Evolutionary conservation across 768 basidiomycete species (phyloP), one percentile per base, ranked within the genome.

Genomic region (Clitopilus hobsonii): DNA sequence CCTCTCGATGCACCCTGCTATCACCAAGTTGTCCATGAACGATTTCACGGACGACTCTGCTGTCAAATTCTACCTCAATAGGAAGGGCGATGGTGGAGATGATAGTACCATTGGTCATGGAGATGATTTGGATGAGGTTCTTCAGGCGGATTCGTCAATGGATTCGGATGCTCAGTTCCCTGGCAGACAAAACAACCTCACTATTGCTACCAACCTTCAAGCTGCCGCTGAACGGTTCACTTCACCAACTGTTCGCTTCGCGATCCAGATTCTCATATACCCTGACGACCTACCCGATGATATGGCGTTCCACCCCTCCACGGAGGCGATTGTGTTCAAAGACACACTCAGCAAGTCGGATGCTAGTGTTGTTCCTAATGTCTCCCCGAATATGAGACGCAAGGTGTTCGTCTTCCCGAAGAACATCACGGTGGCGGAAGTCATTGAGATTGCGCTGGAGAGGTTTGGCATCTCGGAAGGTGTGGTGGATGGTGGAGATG

Each of bases 401-500:
- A 94, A 94, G 69, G 80, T 96, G 47, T 90, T 98, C 67, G 83
- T 90, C 58, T 88, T 98, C 71, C 92, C 96, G 1, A 89, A 92
- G 70, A 98, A 97, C 63, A 86, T 90, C 29, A 98, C 93, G 0
- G 97, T 98, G 2, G 92, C 94, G 0, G 97, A 99, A 69, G 94
- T 95, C 13, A 93, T 97, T 32, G 97, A 99, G 68, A 76, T 91
- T 30, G 90, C 88, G 5, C 67, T 99, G 58, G 97, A 98, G 65
- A 74, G 94, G 55, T 98, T 98, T 65, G 97, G 97, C 2, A 97
- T 99, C 54, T 74, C 83, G 29, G 96, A 97, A 32, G 97, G 95
- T n/a, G 94, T 99, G 1, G 96, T 98, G 2, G 95, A 98, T 67
- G 97, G 97, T 1, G 97, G 97, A 1, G 97, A 99, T 67, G 96